phyloP scores from a whole-genome alignment of 495 filamentous ascomycete genomes.

The Daldinia bambusicola region DNA sequence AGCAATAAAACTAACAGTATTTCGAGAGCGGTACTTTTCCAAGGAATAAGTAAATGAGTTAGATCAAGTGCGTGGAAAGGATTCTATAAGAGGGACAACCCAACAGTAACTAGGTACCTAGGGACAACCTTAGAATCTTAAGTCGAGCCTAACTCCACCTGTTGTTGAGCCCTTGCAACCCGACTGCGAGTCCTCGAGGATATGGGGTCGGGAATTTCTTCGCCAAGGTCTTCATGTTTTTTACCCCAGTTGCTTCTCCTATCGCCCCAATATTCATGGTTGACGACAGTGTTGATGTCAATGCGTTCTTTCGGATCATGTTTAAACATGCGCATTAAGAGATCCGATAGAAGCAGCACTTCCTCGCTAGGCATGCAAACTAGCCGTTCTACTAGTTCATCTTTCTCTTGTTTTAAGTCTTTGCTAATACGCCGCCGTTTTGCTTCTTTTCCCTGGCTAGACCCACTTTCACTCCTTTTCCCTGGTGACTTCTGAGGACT shows the following conservation, averaged over 20 bases:
- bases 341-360: constrained; percentile 33
- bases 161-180: background rate
- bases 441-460: background rate
- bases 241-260: constrained; percentile 13
- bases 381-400: constrained; percentile 11
- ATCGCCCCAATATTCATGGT: constrained; percentile 29
- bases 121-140: too few relatives aligned
- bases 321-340: constrained; percentile 37
- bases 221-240: background rate
- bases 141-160: background rate
- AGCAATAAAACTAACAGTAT: background rate
- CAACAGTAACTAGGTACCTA: background rate
- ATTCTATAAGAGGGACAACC: too few relatives aligned
- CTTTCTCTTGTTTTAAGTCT: background rate
- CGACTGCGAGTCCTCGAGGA: constrained; percentile 29
- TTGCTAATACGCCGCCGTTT: constrained; percentile 14
- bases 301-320: constrained; percentile 41
- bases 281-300: constrained; percentile 20
- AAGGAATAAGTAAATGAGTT: background rate
- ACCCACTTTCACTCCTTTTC: constrained; percentile 17
- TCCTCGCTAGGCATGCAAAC: constrained; percentile 29
- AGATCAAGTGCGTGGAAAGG: background rate
- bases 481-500: background rate
- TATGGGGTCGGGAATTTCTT: constrained; percentile 22
- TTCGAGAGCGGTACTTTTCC: background rate